Evolutionary conservation across 2,329 filamentous ascomycete species (phyloP).

Genomic region (Colletotrichum sp.): DNA sequence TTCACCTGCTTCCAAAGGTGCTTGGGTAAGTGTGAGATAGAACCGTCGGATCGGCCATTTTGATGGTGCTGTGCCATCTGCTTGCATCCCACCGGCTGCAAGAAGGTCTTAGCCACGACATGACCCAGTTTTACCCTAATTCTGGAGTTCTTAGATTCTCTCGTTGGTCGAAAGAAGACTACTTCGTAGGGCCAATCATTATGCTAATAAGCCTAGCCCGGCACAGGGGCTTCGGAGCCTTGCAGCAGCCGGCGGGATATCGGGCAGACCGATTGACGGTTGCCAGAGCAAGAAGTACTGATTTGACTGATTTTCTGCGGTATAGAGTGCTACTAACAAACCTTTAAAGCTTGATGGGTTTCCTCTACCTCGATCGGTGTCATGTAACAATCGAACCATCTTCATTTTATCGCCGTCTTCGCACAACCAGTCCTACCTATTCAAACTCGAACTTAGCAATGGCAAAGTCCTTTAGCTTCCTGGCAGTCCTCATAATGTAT

Average conservation of each 20-base stretch:
- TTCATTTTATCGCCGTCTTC: neutral
- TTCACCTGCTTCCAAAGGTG: accelerated
- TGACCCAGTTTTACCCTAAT: neutral
- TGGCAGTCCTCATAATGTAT: neutral
- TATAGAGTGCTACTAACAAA: neutral
- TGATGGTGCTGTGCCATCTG: neutral
- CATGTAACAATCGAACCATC: neutral
- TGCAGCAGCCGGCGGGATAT: neutral
- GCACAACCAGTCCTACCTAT: accelerated
- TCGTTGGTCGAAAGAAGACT: neutral
- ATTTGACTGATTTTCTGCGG: neutral
- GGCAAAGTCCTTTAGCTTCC: neutral
- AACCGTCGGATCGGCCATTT: neutral
- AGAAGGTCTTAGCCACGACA: neutral
- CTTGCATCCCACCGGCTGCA: neutral
- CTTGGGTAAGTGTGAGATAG: neutral
- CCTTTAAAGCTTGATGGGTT: neutral
- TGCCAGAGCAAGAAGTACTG: neutral
- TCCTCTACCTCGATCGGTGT: neutral
- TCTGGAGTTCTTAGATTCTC: accelerated
- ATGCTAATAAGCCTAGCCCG: neutral
- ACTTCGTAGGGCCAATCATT: neutral
- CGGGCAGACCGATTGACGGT: neutral
- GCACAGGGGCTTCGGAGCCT: neutral
- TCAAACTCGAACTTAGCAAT: neutral